These are phyloP conservation scores for Hirschfeldia incana DNA, from an alignment of 345 rosid species.

Conservation along the genomic window DNA sequence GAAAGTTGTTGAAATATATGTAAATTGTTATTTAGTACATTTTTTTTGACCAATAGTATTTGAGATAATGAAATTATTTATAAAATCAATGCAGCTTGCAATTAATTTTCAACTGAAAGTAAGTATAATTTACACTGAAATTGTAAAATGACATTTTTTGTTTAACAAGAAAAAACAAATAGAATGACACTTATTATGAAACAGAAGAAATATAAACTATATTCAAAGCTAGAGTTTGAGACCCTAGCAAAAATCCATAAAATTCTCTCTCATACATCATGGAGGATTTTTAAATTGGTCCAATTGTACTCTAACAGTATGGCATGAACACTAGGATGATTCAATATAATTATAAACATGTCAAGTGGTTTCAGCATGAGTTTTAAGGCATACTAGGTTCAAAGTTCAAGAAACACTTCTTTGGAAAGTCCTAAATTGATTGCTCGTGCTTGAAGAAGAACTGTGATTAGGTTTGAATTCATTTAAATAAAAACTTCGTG, in stretches of 20 bases:
- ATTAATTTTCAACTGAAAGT: too few species aligned
- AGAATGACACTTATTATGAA: too few species aligned
- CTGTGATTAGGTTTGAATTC: background rate
- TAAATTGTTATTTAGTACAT: too few species aligned
- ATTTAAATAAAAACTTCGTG: background rate
- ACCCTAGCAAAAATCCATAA: background rate
- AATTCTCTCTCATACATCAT: background rate
- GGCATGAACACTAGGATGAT: background rate
- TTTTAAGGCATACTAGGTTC: slow-evolving; percentile 31
- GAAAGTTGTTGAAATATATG: too few species aligned
- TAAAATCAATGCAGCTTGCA: too few species aligned
- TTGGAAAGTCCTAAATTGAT: slow-evolving; percentile 13
- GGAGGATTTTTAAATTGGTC: background rate
- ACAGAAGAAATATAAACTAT: background rate
- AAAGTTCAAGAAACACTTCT: slow-evolving; percentile 19
- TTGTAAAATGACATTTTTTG: too few species aligned
- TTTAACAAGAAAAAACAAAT: too few species aligned
- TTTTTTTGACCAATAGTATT: too few species aligned
- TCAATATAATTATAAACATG: slow-evolving; percentile 7
- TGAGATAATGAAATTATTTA: too few species aligned
- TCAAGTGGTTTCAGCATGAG: slow-evolving; percentile 24
- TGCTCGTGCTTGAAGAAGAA: slow-evolving; percentile 12
- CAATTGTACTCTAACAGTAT: background rate
- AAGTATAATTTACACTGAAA: too few species aligned
- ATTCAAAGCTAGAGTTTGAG: background rate